Evolutionary conservation across 352 stramenopile species (phyloP).

Genomic region (Phytophthora fragariaefolia): DNA sequence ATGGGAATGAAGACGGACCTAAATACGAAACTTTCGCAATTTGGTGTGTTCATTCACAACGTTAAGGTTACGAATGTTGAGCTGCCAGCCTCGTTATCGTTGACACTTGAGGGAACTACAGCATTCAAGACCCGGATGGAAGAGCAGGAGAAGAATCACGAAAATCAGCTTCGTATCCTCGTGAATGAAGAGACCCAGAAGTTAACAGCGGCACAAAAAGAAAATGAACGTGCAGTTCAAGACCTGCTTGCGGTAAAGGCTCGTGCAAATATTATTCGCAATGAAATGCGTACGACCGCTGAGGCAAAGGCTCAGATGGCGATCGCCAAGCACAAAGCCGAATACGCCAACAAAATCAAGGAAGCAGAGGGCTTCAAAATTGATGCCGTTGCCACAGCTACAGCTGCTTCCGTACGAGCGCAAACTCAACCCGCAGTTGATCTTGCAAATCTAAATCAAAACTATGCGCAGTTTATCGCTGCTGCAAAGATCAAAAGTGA

Average conservation of each 20-base stretch:
- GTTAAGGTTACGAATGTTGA: slow-evolving; percentile 86
- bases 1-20: slow-evolving; percentile 80
- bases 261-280: slow-evolving; percentile 67
- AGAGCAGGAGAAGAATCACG: slow-evolving; percentile 87
- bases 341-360: slow-evolving; percentile 64
- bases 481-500: slow-evolving; percentile 66
- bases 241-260: slow-evolving; percentile 65
- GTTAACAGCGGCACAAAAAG: slow-evolving; percentile 71
- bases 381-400: slow-evolving; percentile 55
- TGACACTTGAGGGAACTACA: slow-evolving; percentile 74
- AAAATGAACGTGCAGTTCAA: slow-evolving; percentile 73
- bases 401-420: slow-evolving; percentile 50
- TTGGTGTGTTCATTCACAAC: slow-evolving; percentile 83
- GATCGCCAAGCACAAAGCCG: slow-evolving; percentile 57
- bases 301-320: slow-evolving; percentile 70
- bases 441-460: slow-evolving; percentile 48
- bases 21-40: slow-evolving; percentile 62
- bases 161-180: slow-evolving; percentile 78
- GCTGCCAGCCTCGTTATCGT: slow-evolving; percentile 58
- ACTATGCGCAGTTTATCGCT: slow-evolving; percentile 65
- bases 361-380: slow-evolving; percentile 65
- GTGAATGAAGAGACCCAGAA: slow-evolving; percentile 82
- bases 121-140: slow-evolving; percentile 85
- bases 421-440: slow-evolving; percentile 58
- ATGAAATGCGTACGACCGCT: slow-evolving; percentile 72